Evolutionary conservation across 2,329 filamentous ascomycete genomes (phyloP), one percentile per base, ranked within the genome.

Genomic region (Claviceps africana): DNA sequence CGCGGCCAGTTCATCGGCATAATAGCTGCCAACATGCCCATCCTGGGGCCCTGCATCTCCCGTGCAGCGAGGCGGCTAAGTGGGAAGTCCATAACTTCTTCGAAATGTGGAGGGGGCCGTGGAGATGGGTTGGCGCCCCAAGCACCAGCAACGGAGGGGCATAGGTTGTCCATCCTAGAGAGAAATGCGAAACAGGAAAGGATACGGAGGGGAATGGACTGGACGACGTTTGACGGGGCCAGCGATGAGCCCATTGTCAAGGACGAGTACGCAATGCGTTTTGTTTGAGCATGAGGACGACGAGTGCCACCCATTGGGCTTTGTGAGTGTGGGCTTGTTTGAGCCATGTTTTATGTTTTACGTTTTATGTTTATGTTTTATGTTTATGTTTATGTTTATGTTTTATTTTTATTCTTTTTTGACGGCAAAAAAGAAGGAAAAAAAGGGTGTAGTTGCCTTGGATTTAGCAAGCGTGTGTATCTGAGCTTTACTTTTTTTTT

Each of bases 21-120:
- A 48, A 64, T 73, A 37, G 68, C 67, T 46, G 66, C 70, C 48
- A 72, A 70, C 52, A 62, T 65, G n/a, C 66, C 70, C 2, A 62
- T 63, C 21, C 22, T 49, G 13, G 48, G 48, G 22, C 48, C 48
- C 11, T 17, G 17, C n/a, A 7, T 31, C 10, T 7, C 31, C 21
- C 51, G 47, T 19, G 31, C 19, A 33, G 31, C 31, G 19, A 40
- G 47, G 30, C 28, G 11, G 17, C 53, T 70, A 68, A 33, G 67
- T 68, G 2, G 58, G 70, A 22, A 17, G 13, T 45, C 53, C 3
- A 28, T 37, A 4, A 21, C 13, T 3, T 35, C 48, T 22, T 49
- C 53, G 25, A 49, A 19, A 10, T 4, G 25, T 10, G 17, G 25
- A 13, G 37, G 22, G 2, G 22, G 39, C 35, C 22, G 35, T 43